Percentiles rank a stretch among this genome's conserved stretches.
These are phyloP conservation scores for Lepiota venenata DNA, from an alignment of 768 basidiomycete species.

Conservation along the genomic window DNA sequence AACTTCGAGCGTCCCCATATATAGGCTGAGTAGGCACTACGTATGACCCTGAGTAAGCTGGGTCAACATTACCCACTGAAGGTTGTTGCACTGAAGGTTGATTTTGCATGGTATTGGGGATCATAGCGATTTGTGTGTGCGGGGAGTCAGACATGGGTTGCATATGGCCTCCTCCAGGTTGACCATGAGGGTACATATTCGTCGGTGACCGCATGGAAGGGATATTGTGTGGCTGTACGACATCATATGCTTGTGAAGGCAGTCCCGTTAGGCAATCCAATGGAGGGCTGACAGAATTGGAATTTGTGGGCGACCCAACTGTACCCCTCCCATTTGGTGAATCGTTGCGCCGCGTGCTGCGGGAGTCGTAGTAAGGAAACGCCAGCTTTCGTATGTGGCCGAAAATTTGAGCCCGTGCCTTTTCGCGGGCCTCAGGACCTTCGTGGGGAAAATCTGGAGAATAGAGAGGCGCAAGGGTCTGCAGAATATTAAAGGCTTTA, in stretches of 20 bases:
- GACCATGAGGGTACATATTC: slow-evolving; percentile 17
- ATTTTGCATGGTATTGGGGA: slow-evolving; percentile 20
- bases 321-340: slow-evolving; percentile 46
- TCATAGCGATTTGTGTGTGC: slow-evolving; percentile 16
- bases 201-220: slow-evolving; percentile 26
- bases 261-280: slow-evolving; percentile 32
- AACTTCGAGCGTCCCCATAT: slow-evolving; percentile 37
- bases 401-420: slow-evolving; percentile 57
- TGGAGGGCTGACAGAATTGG: slow-evolving; percentile 57
- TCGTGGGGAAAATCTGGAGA: slow-evolving; percentile 55
- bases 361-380: slow-evolving; percentile 77
- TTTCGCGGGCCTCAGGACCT: slow-evolving; percentile 48
- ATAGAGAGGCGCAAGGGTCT: slow-evolving; percentile 72
- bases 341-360: slow-evolving; percentile 46
- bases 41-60: slow-evolving; percentile 16
- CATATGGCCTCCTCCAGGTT: slow-evolving; percentile 14
- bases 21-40: slow-evolving; percentile 21
- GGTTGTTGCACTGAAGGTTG: slow-evolving; percentile 18
- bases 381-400: slow-evolving; percentile 71
- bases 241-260: slow-evolving; percentile 36
- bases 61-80: slow-evolving; percentile 16
- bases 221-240: slow-evolving; percentile 21
- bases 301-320: slow-evolving; percentile 54
- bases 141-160: slow-evolving; percentile 24
- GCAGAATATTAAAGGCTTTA: slow-evolving; percentile 69